A percentile compares a stretch with the other conserved stretches of the same genome.
Evolutionary conservation across 2,329 filamentous ascomycete genomes (phyloP).

Genomic region (Ambrosiella cleistominuta): DNA sequence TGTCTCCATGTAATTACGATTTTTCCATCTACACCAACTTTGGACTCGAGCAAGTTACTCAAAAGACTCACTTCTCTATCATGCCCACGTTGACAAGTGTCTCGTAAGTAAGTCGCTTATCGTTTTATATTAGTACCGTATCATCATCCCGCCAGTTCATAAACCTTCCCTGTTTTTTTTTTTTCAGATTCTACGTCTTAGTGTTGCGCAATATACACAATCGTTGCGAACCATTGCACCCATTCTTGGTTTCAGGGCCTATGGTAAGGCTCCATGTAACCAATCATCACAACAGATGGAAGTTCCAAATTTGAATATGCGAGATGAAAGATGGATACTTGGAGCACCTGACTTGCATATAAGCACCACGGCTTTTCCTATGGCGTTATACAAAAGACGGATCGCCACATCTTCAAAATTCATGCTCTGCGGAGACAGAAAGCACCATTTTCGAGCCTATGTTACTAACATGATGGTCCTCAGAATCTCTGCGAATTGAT

Average conservation of each 20-base stretch:
- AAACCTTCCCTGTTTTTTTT: not conserved
- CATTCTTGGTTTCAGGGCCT: not conserved
- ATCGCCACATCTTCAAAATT: not conserved
- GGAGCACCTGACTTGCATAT: not conserved
- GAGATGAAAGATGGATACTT: not conserved
- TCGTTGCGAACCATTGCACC: not conserved
- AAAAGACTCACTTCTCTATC: not conserved
- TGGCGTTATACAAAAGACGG: not conserved
- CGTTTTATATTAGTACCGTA: not conserved
- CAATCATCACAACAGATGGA: not conserved
- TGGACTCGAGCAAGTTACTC: not conserved
- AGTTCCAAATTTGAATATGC: not conserved
- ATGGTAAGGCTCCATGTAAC: not conserved
- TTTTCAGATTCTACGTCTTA: not conserved
- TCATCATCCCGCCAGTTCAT: not conserved
- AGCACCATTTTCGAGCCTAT: not conserved
- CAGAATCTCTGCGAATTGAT: not conserved
- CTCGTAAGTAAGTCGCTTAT: not conserved
- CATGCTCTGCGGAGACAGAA: not conserved
- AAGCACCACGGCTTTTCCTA: not conserved
- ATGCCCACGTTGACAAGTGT: not conserved
- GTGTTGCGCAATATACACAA: not conserved
- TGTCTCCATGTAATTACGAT: too few relatives aligned
- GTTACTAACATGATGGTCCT: not conserved
- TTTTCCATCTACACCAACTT: not conserved